Evolutionary conservation across 352 stramenopile species (phyloP).

Genomic region (Phytophthora agathidicida): DNA sequence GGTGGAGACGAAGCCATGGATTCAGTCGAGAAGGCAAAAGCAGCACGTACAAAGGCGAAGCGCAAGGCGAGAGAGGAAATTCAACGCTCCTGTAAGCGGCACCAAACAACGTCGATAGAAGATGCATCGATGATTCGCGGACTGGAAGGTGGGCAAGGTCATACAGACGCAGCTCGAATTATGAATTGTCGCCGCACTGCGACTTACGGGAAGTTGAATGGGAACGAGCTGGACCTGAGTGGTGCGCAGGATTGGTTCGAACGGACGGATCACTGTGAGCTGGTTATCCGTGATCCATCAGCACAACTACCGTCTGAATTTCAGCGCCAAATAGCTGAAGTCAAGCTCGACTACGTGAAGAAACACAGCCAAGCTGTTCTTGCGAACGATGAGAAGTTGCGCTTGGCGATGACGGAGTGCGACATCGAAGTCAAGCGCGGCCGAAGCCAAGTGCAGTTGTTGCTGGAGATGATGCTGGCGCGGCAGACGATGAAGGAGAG

Average conservation of each 20-base stretch:
- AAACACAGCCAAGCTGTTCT: constrained; percentile 14
- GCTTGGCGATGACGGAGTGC: constrained; percentile 1
- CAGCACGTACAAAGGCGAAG: neutral
- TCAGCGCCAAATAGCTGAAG: constrained; percentile 1
- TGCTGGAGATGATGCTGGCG: constrained; percentile 13
- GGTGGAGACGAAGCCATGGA: neutral
- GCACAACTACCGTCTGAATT: neutral
- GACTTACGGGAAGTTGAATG: neutral
- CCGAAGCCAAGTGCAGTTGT: constrained; percentile 4
- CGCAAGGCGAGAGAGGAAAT: neutral
- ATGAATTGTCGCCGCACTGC: constrained; percentile 5
- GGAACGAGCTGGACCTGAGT: neutral
- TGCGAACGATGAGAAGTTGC: constrained; percentile 2
- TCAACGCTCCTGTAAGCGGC: neutral
- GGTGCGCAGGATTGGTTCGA: constrained; percentile 1
- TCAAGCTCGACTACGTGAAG: constrained; percentile 14
- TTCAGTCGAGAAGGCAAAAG: neutral
- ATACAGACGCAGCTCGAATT: neutral
- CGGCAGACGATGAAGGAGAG: constrained; percentile 6
- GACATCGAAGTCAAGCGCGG: constrained; percentile 13
- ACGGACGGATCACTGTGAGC: neutral
- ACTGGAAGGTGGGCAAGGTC: neutral
- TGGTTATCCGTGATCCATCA: neutral
- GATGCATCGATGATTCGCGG: neutral
- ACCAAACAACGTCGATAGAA: neutral